Conservation (phyloP, 225 moss, liverwort and hornwort species). For the Lunularia cruciata region DNA sequence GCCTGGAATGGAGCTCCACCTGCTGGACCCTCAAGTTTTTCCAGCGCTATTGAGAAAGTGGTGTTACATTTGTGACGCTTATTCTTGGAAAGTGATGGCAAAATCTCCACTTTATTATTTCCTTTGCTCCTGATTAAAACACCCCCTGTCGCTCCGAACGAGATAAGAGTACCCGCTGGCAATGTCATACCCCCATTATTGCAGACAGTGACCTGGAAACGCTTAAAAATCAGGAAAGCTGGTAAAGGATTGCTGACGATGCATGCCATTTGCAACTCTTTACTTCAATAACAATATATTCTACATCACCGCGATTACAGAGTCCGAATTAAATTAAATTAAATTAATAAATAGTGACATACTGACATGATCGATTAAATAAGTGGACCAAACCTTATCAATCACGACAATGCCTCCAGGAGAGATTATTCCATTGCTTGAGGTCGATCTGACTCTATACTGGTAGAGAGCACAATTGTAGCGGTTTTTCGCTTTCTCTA, state of each 20-base stretch:
- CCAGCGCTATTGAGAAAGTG: conserved; percentile 37
- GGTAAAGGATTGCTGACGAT: neutral
- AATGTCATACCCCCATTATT: conserved; percentile 53
- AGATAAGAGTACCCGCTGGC: conserved; percentile 38
- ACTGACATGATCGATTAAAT: too few species aligned
- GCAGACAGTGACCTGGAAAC: conserved; percentile 41
- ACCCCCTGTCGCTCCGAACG: conserved; percentile 39
- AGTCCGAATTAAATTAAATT: too few species aligned
- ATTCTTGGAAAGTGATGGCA: conserved; percentile 37
- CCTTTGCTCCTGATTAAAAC: conserved; percentile 23
- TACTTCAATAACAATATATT: neutral
- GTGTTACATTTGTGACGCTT: conserved; percentile 36
- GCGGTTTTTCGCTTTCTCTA: conserved; percentile 44
- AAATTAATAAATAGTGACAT: too few species aligned
- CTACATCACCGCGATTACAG: neutral
- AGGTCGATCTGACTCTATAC: conserved; percentile 39
- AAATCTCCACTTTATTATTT: conserved; percentile 34
- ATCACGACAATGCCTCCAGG: conserved; percentile 43
- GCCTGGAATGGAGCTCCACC: conserved; percentile 44
- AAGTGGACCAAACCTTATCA: conserved; percentile 33
- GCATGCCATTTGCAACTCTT: neutral
- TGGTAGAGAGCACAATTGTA: conserved; percentile 47
- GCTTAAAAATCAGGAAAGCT: neutral
- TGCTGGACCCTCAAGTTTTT: conserved; percentile 35
- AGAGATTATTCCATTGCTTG: conserved; percentile 37